phyloP scores from a whole-genome alignment of 2,329 filamentous ascomycete species.

The Epichloe uncinata region DNA sequence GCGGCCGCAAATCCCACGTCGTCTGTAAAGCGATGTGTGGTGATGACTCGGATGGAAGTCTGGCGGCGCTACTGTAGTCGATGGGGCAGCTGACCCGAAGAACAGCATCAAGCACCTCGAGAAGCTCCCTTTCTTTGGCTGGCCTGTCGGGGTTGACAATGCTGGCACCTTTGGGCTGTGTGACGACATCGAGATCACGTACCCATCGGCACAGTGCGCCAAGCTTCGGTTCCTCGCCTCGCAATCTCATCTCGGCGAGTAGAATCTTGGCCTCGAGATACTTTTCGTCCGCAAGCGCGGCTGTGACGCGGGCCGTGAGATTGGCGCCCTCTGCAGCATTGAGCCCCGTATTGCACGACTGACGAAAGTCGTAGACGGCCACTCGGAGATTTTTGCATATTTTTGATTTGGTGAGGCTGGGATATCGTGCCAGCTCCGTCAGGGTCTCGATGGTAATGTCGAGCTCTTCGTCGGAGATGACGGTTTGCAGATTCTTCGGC shows the following conservation, averaged over 20 bases:
- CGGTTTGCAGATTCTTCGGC: slow-evolving; percentile 36
- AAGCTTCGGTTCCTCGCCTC: slow-evolving; percentile 51
- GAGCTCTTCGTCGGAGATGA: slow-evolving; percentile 51
- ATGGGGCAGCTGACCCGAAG: slow-evolving; percentile 49
- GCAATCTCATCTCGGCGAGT: slow-evolving; percentile 56
- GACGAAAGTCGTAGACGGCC: slow-evolving; percentile 55
- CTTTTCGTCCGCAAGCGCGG: slow-evolving; percentile 50
- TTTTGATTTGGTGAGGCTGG: slow-evolving; percentile 53
- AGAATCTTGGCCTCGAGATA: slow-evolving; percentile 52
- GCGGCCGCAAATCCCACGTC: slow-evolving; percentile 44
- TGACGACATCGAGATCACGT: slow-evolving; percentile 55
- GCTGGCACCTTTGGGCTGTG: slow-evolving; percentile 32
- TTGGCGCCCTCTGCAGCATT: slow-evolving; percentile 47
- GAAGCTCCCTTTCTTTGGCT: slow-evolving; percentile 37
- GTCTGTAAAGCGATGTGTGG: slow-evolving; percentile 43
- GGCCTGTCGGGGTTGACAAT: slow-evolving; percentile 22
- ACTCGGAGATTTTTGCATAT: slow-evolving; percentile 52
- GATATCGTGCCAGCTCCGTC: slow-evolving; percentile 42
- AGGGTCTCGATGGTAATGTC: slow-evolving; percentile 56
- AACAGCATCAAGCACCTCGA: slow-evolving; percentile 50
- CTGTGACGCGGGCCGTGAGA: slow-evolving; percentile 53
- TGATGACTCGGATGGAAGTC: slow-evolving; percentile 17
- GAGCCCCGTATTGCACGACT: slow-evolving; percentile 53
- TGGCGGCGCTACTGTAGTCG: slow-evolving; percentile 30
- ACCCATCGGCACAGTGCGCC: slow-evolving; percentile 62